Conservation (phyloP, 2,329 filamentous ascomycete species). For the Aspergillus fumigatiaffinis region DNA sequence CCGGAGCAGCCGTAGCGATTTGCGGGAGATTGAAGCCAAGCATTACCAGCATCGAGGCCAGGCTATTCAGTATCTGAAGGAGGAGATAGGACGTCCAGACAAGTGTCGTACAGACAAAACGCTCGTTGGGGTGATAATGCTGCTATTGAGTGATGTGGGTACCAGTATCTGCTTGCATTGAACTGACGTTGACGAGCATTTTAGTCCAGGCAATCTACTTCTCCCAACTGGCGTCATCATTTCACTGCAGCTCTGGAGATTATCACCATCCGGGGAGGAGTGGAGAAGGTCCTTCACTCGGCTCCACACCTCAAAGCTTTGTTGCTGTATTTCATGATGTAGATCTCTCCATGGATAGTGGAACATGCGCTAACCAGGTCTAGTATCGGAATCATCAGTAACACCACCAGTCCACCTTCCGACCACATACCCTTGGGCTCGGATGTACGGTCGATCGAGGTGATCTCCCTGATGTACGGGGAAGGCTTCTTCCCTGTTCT, state of each 20-base stretch:
- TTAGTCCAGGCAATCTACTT: slow-evolving; percentile 1
- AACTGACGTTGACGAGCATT: too few species aligned
- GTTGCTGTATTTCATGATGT: slow-evolving; percentile 7
- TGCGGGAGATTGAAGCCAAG: background rate
- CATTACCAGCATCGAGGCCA: slow-evolving; percentile 6
- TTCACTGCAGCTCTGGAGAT: slow-evolving; percentile 3
- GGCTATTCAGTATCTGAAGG: slow-evolving; percentile 1
- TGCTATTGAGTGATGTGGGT: slow-evolving; percentile 7
- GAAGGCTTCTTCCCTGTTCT: slow-evolving; percentile 2
- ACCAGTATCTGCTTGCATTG: background rate
- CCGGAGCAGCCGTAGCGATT: background rate
- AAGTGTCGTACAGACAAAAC: background rate
- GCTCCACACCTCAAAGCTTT: background rate
- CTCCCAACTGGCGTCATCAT: slow-evolving; percentile 5
- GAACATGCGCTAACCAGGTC: background rate
- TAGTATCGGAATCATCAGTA: slow-evolving; percentile 6
- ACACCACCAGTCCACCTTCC: slow-evolving; percentile 5
- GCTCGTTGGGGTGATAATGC: slow-evolving; percentile 5
- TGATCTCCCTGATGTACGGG: slow-evolving; percentile 3
- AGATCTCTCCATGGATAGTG: background rate
- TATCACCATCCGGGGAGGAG: slow-evolving; percentile 3
- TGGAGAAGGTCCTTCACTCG: background rate
- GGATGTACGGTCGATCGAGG: background rate
- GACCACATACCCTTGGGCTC: slow-evolving; percentile 1
- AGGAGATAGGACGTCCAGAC: background rate